Evolutionary conservation across 2,329 filamentous ascomycete species (phyloP).

Genomic region (Cephalotrichum gorgonifer): DNA sequence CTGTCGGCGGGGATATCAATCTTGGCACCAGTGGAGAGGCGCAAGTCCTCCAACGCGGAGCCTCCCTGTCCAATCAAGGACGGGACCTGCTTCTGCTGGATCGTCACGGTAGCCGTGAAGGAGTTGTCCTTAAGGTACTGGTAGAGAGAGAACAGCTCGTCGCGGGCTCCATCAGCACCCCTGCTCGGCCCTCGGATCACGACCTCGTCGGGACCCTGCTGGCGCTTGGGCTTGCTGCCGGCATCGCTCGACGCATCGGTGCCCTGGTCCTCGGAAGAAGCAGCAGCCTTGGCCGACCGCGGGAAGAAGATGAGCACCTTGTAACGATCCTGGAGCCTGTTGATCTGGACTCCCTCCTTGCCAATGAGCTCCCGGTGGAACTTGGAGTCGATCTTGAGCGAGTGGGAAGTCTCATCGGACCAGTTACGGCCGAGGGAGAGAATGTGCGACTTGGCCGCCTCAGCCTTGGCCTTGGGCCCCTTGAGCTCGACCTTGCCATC

Average conservation of each 20-base stretch:
- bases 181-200: conserved; percentile 84
- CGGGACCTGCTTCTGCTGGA: conserved; percentile 88
- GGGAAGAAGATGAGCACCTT: conserved; percentile 95
- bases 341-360: conserved; percentile 76
- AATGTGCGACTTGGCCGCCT: conserved; percentile 76
- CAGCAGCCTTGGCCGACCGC: conserved; percentile 47
- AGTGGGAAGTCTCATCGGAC: conserved; percentile 82
- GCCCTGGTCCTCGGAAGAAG: conserved; percentile 54
- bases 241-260: conserved; percentile 58
- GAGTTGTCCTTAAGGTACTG: conserved; percentile 89
- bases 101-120: conserved; percentile 65
- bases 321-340: conserved; percentile 85
- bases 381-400: conserved; percentile 83
- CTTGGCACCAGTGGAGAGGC: conserved; percentile 72
- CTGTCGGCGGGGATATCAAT: conserved; percentile 83
- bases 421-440: conserved; percentile 67
- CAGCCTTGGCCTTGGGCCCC: conserved; percentile 89
- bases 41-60: conserved; percentile 80
- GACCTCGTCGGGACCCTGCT: conserved; percentile 81
- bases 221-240: conserved; percentile 45
- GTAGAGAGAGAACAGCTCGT: conserved; percentile 79
- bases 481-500: conserved; percentile 93
- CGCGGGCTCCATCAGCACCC: conserved; percentile 83
- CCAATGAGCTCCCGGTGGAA: conserved; percentile 94
- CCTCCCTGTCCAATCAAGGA: conserved; percentile 87